Evolutionary conservation across 169 alveolate species (phyloP).

Genomic region (Babesia bigemina): DNA sequence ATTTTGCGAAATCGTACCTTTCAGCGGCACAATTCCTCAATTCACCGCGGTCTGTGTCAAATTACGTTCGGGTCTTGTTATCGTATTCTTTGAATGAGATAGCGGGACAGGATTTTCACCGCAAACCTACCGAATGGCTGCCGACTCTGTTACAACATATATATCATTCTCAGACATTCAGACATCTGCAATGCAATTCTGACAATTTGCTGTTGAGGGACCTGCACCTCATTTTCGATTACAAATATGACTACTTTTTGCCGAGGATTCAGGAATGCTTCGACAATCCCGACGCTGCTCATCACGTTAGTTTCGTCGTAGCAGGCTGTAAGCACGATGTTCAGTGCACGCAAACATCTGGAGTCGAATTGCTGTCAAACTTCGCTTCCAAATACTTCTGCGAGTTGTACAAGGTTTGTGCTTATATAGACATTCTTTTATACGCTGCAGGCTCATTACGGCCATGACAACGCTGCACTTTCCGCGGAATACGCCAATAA

Average conservation of each 20-base stretch:
- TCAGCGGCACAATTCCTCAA: constrained; percentile 66
- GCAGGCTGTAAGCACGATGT: neutral
- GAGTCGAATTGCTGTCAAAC: constrained; percentile 34
- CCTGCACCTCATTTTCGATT: constrained; percentile 45
- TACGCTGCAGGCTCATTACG: constrained; percentile 42
- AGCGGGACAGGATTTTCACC: constrained; percentile 56
- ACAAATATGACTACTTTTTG: constrained; percentile 41
- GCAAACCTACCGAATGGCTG: constrained; percentile 49
- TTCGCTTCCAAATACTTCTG: constrained; percentile 55
- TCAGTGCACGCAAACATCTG: constrained; percentile 54
- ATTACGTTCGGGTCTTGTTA: constrained; percentile 56
- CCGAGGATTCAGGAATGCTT: constrained; percentile 68
- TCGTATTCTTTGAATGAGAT: constrained; percentile 58
- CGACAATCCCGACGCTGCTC: constrained; percentile 37
- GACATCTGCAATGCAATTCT: constrained; percentile 52
- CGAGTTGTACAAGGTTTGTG: constrained; percentile 56
- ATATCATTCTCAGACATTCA: constrained; percentile 48
- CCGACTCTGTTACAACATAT: constrained; percentile 58
- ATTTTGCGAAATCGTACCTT: constrained; percentile 53
- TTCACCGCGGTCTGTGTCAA: constrained; percentile 58
- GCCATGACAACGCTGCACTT: constrained; percentile 16
- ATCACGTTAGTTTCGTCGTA: constrained; percentile 29
- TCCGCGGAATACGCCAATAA: constrained; percentile 45
- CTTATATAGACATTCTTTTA: neutral
- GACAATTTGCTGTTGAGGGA: constrained; percentile 60